These are phyloP conservation scores for Globisporangium orthogonon DNA, from an alignment of 352 stramenopile genomes.

Conservation along the genomic window DNA sequence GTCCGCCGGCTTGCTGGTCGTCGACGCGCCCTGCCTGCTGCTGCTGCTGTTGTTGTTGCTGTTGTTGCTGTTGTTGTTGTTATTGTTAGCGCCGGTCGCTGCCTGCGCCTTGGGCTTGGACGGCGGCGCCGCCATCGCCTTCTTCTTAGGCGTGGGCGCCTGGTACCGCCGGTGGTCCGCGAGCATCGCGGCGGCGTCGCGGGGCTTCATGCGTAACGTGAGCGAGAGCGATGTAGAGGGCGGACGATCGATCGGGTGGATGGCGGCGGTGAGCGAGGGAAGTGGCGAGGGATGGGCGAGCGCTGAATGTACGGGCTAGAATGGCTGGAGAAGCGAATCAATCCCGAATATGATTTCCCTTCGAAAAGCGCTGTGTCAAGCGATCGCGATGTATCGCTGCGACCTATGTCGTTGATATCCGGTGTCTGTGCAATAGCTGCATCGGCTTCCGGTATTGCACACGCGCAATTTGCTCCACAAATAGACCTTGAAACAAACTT, in stretches of 20 bases:
- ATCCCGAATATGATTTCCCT: no score
- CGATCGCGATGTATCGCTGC: no score
- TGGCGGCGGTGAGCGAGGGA: not conserved
- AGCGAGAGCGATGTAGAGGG: not conserved
- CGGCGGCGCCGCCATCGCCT: constrained; percentile 5
- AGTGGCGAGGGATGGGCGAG: not conserved
- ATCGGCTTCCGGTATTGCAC: no score
- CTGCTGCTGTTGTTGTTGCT: constrained; percentile 5
- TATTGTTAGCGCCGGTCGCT: not conserved
- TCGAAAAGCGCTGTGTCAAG: no score
- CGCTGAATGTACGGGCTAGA: not conserved
- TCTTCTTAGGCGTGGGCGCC: constrained; percentile 25
- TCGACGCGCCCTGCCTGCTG: not conserved
- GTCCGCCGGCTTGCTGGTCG: not conserved
- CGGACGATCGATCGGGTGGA: constrained; percentile 1
- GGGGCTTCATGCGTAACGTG: constrained; percentile 23
- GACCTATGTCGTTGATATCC: no score
- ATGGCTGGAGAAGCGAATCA: constrained; percentile 13
- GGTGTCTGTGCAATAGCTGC: no score
- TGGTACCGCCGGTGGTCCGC: constrained; percentile 31
- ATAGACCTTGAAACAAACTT: no score
- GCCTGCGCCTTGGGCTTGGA: not conserved
- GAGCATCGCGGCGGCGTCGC: constrained; percentile 27
- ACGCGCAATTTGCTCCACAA: no score
- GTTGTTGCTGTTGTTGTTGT: constrained; percentile 1